Conservation (phyloP, 306 rosid genomes). For the Cicer yamashitae region DNA sequence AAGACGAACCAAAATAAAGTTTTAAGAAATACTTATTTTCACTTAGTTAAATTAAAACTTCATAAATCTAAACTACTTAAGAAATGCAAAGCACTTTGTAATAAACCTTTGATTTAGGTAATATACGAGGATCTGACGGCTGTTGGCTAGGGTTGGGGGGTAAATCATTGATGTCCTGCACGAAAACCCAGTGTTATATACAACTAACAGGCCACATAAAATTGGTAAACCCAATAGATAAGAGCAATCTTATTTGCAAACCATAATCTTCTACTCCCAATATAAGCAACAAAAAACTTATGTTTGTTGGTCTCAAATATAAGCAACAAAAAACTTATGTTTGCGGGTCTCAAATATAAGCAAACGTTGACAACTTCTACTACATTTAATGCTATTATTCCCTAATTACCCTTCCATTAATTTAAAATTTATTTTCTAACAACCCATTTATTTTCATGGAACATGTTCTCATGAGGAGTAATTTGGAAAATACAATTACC, state of each 20-base stretch:
- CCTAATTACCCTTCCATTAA: too few relatives aligned
- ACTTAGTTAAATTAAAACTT: constrained; percentile 14
- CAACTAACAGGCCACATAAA: constrained; percentile 38
- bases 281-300: too few relatives aligned
- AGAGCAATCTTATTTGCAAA: constrained; percentile 16
- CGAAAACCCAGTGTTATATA: constrained; percentile 43
- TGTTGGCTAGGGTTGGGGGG: constrained; percentile 79
- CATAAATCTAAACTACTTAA: constrained; percentile 25
- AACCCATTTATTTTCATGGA: too few relatives aligned
- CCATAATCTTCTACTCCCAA: constrained; percentile 4
- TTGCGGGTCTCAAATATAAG: too few relatives aligned
- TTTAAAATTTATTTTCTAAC: too few relatives aligned
- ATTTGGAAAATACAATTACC: too few relatives aligned
- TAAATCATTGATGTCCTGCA: constrained; percentile 75
- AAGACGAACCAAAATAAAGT: constrained; percentile 37
- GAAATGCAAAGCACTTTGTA: constrained; percentile 35
- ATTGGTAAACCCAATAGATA: constrained; percentile 26
- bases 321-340: too few relatives aligned
- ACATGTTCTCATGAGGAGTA: too few relatives aligned
- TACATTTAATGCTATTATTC: too few relatives aligned
- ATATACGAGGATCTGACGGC: constrained; percentile 74
- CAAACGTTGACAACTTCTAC: too few relatives aligned
- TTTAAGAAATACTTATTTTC: constrained; percentile 2
- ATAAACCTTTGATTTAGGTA: constrained; percentile 72
- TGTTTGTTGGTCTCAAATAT: too few relatives aligned